phyloP scores from a whole-genome alignment of 202 grass and related monocot genomes.

The Zizania palustris region DNA sequence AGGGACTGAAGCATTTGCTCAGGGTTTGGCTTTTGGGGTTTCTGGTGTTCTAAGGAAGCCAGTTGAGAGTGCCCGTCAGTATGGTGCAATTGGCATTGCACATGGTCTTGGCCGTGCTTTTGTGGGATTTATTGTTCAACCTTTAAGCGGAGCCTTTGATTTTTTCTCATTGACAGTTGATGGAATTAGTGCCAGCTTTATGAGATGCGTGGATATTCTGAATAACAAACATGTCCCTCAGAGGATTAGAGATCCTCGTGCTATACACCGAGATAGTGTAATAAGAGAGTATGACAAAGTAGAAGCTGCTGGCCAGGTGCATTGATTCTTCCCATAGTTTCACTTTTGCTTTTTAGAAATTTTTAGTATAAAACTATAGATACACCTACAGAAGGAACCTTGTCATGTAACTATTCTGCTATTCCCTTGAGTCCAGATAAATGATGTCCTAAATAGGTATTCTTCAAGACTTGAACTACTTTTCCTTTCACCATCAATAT shows the following conservation, averaged over 20 bases:
- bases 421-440: background rate
- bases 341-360: slow-evolving; percentile 3
- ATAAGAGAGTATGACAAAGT: slow-evolving; percentile 74
- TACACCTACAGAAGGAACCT: slow-evolving; percentile 1
- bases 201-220: slow-evolving; percentile 82
- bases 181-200: slow-evolving; percentile 89
- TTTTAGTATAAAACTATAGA: background rate
- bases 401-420: slow-evolving; percentile 13
- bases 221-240: slow-evolving; percentile 77
- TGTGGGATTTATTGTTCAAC: slow-evolving; percentile 95
- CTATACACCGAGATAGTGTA: slow-evolving; percentile 81
- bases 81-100: slow-evolving; percentile 88
- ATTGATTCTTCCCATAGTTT: slow-evolving; percentile 23
- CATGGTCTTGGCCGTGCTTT: slow-evolving; percentile 90
- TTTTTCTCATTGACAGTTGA: slow-evolving; percentile 89
- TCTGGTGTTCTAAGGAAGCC: slow-evolving; percentile 97
- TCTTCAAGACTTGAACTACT: background rate
- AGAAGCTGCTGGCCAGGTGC: slow-evolving; percentile 88
- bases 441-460: background rate
- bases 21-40: slow-evolving; percentile 96
- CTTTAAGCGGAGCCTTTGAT: slow-evolving; percentile 91
- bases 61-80: slow-evolving; percentile 84
- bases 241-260: slow-evolving; percentile 81
- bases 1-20: slow-evolving; percentile 93
- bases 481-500: background rate